Percentiles rank a stretch among this genome's conserved stretches.
Evolutionary conservation across 1,284 basidiomycete species (phyloP).

Genomic region (Laetiporus sulphureus): DNA sequence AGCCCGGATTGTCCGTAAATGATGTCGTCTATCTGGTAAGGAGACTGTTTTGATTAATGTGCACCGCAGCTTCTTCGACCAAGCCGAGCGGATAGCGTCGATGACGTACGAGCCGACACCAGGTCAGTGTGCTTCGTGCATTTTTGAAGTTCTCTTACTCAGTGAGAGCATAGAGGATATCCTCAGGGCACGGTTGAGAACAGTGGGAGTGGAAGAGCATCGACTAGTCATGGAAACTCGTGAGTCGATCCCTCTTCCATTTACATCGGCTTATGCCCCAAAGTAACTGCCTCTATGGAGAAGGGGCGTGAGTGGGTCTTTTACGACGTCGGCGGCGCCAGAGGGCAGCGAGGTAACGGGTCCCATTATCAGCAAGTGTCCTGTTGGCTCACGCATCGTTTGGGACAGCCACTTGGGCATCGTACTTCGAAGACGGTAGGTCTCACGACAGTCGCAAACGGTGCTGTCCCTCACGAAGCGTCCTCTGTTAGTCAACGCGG

Average conservation of each 20-base stretch:
- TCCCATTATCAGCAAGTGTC: too few species aligned
- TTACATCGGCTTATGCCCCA: not conserved
- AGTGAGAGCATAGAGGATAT: slow-evolving; percentile 47
- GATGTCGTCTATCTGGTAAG: not conserved
- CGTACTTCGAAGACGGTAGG: slow-evolving; percentile 58
- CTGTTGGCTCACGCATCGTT: not conserved
- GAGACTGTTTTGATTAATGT: not conserved
- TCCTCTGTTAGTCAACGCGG: slow-evolving; percentile 47
- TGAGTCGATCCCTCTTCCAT: slow-evolving; percentile 12
- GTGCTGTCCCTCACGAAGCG: too few species aligned
- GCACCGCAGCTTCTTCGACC: slow-evolving; percentile 50
- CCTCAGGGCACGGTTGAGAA: slow-evolving; percentile 56
- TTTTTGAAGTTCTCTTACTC: slow-evolving; percentile 2
- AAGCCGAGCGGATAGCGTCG: slow-evolving; percentile 43
- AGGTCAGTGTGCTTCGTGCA: slow-evolving; percentile 23
- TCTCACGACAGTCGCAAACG: not conserved
- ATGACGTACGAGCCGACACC: slow-evolving; percentile 45
- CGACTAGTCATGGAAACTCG: slow-evolving; percentile 45
- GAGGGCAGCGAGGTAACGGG: slow-evolving; percentile 43
- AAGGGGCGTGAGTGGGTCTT: slow-evolving; percentile 48
- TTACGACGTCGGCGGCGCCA: slow-evolving; percentile 55
- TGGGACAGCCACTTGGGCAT: slow-evolving; percentile 46
- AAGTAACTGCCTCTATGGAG: slow-evolving; percentile 20
- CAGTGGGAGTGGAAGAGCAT: slow-evolving; percentile 59
- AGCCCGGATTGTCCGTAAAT: slow-evolving; percentile 49